A percentile compares a stretch with the other conserved stretches of the same genome.
Evolutionary conservation across 495 filamentous ascomycete genomes (phyloP).

Genomic region (Talaromyces liani): DNA sequence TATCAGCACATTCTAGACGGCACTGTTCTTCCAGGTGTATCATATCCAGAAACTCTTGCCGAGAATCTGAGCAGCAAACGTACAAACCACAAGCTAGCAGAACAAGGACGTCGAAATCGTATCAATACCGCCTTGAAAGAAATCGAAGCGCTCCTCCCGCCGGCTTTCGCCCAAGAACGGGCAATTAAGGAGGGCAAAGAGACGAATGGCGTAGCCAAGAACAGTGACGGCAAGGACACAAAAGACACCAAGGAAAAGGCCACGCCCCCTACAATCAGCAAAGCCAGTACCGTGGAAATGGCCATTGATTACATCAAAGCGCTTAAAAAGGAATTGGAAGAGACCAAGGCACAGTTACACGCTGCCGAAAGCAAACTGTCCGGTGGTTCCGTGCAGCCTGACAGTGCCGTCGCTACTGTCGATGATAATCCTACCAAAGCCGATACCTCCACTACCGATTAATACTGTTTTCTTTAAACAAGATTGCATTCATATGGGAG

Average conservation of each 20-base stretch:
- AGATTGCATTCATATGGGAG: background rate
- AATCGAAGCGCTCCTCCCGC: constrained; percentile 76
- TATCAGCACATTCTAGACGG: constrained; percentile 97
- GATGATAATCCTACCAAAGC: background rate
- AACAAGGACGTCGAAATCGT: constrained; percentile 89
- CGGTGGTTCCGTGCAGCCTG: background rate
- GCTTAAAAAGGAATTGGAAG: constrained; percentile 64
- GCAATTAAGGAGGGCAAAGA: constrained; percentile 26
- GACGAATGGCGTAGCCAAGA: constrained; percentile 10
- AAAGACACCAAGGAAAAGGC: constrained; percentile 26
- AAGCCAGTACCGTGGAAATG: constrained; percentile 91
- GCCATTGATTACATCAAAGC: constrained; percentile 93
- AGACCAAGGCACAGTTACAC: constrained; percentile 56
- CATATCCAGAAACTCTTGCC: constrained; percentile 82
- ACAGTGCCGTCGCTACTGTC: background rate
- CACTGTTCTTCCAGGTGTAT: constrained; percentile 79
- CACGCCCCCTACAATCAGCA: constrained; percentile 62
- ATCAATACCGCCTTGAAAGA: constrained; percentile 93
- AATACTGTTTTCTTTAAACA: background rate
- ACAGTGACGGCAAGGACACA: constrained; percentile 11
- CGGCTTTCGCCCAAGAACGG: constrained; percentile 31
- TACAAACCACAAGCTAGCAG: constrained; percentile 95
- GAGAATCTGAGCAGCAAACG: constrained; percentile 93
- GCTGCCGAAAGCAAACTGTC: constrained; percentile 54
- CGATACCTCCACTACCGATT: background rate